Base-by-base conservation (phyloP, 176 grass and related monocot species). In the Pharus latifolius region DNA sequence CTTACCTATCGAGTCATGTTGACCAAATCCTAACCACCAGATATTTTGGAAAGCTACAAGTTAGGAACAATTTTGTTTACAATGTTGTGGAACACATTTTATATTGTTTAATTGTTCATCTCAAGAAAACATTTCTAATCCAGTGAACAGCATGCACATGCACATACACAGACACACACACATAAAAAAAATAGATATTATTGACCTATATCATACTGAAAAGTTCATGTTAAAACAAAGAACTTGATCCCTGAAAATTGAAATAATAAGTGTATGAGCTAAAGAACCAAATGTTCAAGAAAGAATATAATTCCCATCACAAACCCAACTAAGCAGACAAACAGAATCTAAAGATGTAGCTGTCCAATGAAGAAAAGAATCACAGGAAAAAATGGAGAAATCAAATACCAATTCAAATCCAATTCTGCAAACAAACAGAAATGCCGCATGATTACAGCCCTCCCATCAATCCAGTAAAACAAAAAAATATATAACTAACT, bases 21-120 rank as follows among this genome's bases (percentile, higher is more conserved):
- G 71, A 70, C 49, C 70, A 63, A 64, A 85, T 76, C 64, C 10
- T 58, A 80, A 58, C 70, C 47, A 85, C 64, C 56, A 27, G 64
- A 70, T 50, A 85, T 63, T 70, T 62, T 38, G 41, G 41, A 56
- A 69, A 80, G 23, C 6, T 78, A 75, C 17, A 56, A 13, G 9
- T 40, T 50, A n/a, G 18, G 15, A 45, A 56, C 4, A 9, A 9
- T 38, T 38, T 38, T 38, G 35, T 38, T 38, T 38, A 38, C 6
- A 5, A 9, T 9, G 9, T n/a, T n/a, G n/a, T n/a, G n/a, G n/a
- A n/a, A n/a, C n/a, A n/a, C n/a, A n/a, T n/a, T n/a, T n/a, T n/a
- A n/a, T n/a, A n/a, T n/a, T n/a, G n/a, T n/a, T n/a, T n/a, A 51
- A 58, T 41, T 28, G 24, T 38, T 32, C 17, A 61, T 10, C 20